These are phyloP conservation scores for Endoconidiophora polonica DNA, from an alignment of 2,329 filamentous ascomycete genomes.

Conservation along the genomic window DNA sequence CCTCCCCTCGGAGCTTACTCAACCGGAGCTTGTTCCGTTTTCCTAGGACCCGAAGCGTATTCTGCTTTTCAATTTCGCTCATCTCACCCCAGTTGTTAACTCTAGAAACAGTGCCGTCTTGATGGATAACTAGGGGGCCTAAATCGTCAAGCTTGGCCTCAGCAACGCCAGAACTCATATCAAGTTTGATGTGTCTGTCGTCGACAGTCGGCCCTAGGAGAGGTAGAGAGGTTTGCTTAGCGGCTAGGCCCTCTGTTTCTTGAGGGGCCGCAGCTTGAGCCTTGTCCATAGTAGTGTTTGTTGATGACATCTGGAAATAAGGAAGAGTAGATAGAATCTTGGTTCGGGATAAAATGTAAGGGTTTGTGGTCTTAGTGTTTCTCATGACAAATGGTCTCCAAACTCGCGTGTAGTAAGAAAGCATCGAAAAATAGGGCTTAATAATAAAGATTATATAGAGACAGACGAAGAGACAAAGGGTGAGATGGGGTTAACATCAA, in stretches of 20 bases:
- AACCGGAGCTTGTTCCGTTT: slow-evolving; percentile 51
- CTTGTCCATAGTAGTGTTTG: not conserved
- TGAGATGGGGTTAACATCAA: too few species aligned
- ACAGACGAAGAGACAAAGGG: too few species aligned
- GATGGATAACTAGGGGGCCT: slow-evolving; percentile 58
- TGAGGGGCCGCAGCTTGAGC: not conserved
- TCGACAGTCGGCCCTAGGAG: slow-evolving; percentile 11
- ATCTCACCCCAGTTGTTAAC: slow-evolving; percentile 61
- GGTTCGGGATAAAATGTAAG: too few species aligned
- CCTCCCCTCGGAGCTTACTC: slow-evolving; percentile 27
- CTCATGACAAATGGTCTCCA: too few species aligned
- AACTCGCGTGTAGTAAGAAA: too few species aligned
- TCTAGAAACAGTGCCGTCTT: slow-evolving; percentile 52
- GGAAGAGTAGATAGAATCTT: not conserved
- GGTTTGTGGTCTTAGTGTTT: too few species aligned
- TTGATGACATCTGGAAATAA: not conserved
- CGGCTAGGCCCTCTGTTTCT: not conserved
- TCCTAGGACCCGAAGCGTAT: slow-evolving; percentile 48
- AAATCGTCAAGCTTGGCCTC: slow-evolving; percentile 47
- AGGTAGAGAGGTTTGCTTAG: slow-evolving; percentile 5
- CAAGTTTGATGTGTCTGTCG: slow-evolving; percentile 17
- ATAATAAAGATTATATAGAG: too few species aligned
- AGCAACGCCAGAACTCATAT: slow-evolving; percentile 19
- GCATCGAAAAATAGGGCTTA: too few species aligned
- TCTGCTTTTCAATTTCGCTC: slow-evolving; percentile 49